These are phyloP conservation scores for Alnus rubra DNA, from an alignment of 306 rosid species.

Conservation along the genomic window DNA sequence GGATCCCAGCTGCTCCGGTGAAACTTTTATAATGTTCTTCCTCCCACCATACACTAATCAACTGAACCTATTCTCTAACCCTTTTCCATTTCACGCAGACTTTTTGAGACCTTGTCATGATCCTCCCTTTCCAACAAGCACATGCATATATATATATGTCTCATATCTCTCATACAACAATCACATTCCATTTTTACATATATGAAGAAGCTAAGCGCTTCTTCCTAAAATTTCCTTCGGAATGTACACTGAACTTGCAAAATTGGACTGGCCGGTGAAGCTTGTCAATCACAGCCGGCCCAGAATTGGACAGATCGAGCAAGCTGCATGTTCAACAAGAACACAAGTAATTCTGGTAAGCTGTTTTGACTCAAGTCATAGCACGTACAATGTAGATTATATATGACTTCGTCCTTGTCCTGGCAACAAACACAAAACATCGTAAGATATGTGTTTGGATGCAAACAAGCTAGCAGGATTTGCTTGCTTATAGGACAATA, in stretches of 20 bases:
- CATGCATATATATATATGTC: not conserved
- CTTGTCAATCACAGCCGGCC: not conserved
- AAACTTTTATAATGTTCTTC: not conserved
- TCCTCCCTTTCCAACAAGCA: not conserved
- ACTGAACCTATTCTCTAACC: not conserved
- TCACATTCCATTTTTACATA: not conserved
- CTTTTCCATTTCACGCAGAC: not conserved
- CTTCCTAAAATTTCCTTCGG: not conserved
- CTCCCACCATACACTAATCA: not conserved
- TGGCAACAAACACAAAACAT: too few relatives aligned
- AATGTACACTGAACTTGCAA: not conserved
- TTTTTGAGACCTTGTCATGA: not conserved
- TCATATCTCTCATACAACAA: not conserved
- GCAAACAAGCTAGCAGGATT: not conserved
- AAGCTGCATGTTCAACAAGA: conserved; percentile 1
- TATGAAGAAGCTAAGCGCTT: too few relatives aligned
- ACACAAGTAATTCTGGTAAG: not conserved
- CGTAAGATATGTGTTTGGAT: too few relatives aligned
- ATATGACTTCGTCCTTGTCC: too few relatives aligned
- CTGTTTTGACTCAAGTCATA: not conserved
- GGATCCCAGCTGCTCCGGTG: not conserved
- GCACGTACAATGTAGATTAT: not conserved
- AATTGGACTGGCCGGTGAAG: not conserved
- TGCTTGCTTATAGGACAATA: too few relatives aligned
- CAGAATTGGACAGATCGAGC: not conserved